Base-by-base conservation (phyloP, 345 rosid genomes). In the Gynandropsis gynandra region DNA sequence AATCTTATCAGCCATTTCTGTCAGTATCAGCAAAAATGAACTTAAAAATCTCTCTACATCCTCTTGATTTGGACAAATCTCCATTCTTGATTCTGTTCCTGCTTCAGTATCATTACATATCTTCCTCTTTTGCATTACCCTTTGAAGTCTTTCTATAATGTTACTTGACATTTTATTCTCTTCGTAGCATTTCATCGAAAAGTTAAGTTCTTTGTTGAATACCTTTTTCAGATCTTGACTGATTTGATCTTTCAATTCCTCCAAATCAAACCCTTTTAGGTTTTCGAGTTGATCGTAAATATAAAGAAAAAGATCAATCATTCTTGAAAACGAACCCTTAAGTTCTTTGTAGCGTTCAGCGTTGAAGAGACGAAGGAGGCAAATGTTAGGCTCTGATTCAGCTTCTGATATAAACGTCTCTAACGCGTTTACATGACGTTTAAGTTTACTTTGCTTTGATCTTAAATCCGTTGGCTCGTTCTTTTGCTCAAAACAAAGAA, bases 341-440 rank as follows among this genome's bases (percentile, higher is more conserved):
- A 83, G 57, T 54, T 63, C 66, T 16, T 40, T 37, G 70, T 81
- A 66, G 52, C 76, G 63, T 37, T 47, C 59, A 5, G 54, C 65
- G 12, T 73, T 65, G 52, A 81, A 76, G 18, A 76, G 80, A 9
- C 70, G 68, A 41, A 62, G 53, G 70, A 81, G 75, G 55, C 80
- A 70, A 56, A 84, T 49, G 32, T 73, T 68, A n/a, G 88, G 86
- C 61, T 79, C 94, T 11, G 36, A 13, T 33, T 69, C 43, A 9
- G 85, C 88, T 58, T 79, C 83, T 60, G 48, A 42, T 18, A 68
- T 69, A 17, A 76, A 66, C 8, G 51, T 71, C 53, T 70, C 67
- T 38, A 78, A 50, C 2, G 50, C 46, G 10, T 52, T 43, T 29
- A 75, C 42, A 8, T 58, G 79, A 11, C 62, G 63, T 59, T 47